Conservation (phyloP, 2,329 filamentous ascomycete genomes). For the Bipolaris victoriae region DNA sequence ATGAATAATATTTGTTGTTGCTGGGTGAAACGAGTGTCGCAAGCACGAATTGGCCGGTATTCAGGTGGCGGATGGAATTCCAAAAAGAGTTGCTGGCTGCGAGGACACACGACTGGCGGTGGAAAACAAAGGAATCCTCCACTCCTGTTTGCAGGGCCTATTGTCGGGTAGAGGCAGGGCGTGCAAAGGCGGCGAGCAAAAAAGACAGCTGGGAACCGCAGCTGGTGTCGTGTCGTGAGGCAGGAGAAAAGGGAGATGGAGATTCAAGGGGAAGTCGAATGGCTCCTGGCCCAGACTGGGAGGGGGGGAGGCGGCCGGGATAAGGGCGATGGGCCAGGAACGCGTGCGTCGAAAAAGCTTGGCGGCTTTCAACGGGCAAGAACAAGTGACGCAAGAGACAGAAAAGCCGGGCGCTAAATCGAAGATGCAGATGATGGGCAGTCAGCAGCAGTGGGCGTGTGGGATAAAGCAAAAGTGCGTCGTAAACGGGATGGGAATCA, state of each 20-base stretch:
- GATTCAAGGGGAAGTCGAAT: conserved; percentile 17
- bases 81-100: conserved; percentile 27
- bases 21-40: conserved; percentile 36
- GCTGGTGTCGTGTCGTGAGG: conserved; percentile 28
- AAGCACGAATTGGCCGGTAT: conserved; percentile 39
- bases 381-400: conserved; percentile 17
- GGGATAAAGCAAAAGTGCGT: conserved; percentile 5
- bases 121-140: conserved; percentile 19
- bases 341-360: conserved; percentile 26
- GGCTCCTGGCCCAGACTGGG: conserved; percentile 28
- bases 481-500: background rate
- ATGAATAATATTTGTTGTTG: conserved; percentile 5
- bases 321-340: conserved; percentile 26
- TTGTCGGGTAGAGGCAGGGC: background rate
- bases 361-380: conserved; percentile 26
- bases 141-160: conserved; percentile 3
- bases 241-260: conserved; percentile 21
- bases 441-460: background rate
- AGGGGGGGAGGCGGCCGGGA: conserved; percentile 17
- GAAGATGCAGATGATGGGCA: conserved; percentile 1
- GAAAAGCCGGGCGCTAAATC: conserved; percentile 4
- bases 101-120: conserved; percentile 19
- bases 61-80: conserved; percentile 16
- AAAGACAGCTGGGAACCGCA: too few species aligned
- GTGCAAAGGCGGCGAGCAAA: conserved; percentile 11